A percentile compares a stretch with the other conserved stretches of the same genome.
Evolutionary conservation across 768 basidiomycete genomes (phyloP).

Genomic region (Leucogyrophana mollusca): DNA sequence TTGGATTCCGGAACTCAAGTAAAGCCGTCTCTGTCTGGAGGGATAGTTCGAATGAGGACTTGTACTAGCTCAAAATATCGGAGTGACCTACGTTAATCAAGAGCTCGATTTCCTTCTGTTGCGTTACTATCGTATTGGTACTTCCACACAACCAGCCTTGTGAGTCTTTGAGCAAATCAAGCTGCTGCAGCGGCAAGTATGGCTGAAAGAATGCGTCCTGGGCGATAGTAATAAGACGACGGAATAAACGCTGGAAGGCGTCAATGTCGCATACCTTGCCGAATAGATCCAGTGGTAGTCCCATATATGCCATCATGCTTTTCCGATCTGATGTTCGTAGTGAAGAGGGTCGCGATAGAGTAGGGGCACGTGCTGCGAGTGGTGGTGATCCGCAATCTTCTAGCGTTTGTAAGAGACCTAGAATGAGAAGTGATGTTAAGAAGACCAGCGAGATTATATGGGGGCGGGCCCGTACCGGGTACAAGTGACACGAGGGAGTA

Average conservation of each 20-base stretch:
- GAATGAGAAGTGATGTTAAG: neutral
- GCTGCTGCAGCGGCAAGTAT: conserved; percentile 92
- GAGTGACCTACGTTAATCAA: conserved; percentile 71
- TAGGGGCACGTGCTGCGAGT: conserved; percentile 58
- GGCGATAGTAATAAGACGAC: conserved; percentile 6
- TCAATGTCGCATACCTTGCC: conserved; percentile 62
- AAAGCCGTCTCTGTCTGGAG: conserved; percentile 78
- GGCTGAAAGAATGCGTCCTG: conserved; percentile 97
- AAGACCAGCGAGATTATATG: conserved; percentile 2
- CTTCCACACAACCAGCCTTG: conserved; percentile 90
- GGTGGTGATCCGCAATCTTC: conserved; percentile 91
- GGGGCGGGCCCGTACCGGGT: conserved; percentile 61
- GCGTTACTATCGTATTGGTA: conserved; percentile 93
- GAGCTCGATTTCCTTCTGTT: conserved; percentile 89
- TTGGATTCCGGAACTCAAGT: conserved; percentile 85
- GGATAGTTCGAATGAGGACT: neutral
- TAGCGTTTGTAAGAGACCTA: conserved; percentile 83
- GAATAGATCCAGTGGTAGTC: conserved; percentile 92
- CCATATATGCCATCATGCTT: conserved; percentile 89
- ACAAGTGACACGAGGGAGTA: conserved; percentile 94
- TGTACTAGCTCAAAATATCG: neutral
- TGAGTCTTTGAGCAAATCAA: conserved; percentile 81
- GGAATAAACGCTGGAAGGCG: neutral
- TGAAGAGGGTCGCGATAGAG: conserved; percentile 71
- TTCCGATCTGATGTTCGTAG: conserved; percentile 85